Base-by-base conservation (phyloP, 2,329 filamentous ascomycete genomes). In the Trichoderma sp. region DNA sequence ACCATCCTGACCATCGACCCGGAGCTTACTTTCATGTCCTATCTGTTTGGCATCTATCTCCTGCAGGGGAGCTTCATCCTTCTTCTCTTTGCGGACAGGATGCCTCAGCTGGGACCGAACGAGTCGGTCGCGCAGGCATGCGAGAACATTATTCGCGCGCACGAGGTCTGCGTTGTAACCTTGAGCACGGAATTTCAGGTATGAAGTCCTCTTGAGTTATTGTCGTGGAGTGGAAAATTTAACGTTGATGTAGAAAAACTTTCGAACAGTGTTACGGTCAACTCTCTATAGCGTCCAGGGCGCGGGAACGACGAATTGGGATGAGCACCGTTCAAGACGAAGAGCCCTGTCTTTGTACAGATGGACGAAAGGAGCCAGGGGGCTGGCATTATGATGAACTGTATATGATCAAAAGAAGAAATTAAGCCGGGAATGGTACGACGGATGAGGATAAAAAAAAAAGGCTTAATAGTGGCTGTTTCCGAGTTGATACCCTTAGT, bases 331-430 rank as follows among this genome's bases (percentile, higher is more conserved):
- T 77, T 84, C 78, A 69, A 79, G 79, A 72, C 78, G 84, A 14
- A 78, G 83, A 67, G 84, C 85, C 68, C 77, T 87, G n/a, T 84
- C 84, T 6, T 74, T 86, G 55, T 87, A 87, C 71, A 80, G 84
- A 55, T 86, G 84, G 84, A 86, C 78, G 2, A 77, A 75, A 60
- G 79, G 79, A 0, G 77, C 77, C 5, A 79, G 75, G 34, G 79
- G 79, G 0, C 55, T 81, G 46, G 78, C 74, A 2, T 65, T 80
- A 56, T 79, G 64, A 75, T 26, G 46, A 59, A 49, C 5, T 24
- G 21, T 52, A 46, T 5, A 26, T n/a, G 18, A 34, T 4, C n/a
- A 11, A 43, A 54, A n/a, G 13, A 16, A n/a, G 11, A 28, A 14
- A n/a, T 46, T 21, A 24, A 11, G 21, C 32, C n/a, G 39, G n/a